Evolutionary conservation across 257 asterid genomes (phyloP), one percentile per base, ranked within the genome.

Genomic region (Przewalskia tangutica): DNA sequence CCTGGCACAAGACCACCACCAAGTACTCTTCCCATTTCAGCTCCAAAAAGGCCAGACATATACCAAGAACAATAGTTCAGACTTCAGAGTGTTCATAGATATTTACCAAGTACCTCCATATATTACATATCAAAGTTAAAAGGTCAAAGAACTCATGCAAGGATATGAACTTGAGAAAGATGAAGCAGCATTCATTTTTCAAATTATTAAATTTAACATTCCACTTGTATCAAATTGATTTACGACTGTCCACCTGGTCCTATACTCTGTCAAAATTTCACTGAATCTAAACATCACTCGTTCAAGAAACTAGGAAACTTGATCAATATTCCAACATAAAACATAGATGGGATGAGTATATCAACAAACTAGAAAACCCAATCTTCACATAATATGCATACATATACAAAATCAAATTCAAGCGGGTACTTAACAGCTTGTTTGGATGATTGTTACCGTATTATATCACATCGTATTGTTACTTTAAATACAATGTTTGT

Each of bases 1-100:
- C 99, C 98, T 82, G 99, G 99, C 65, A 94, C 97, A 80, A 96
- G 89, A 84, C 98, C 99, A 38, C 98, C 99, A 84, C 99, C 98
- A 82, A 95, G 98, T 81, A 95, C 99, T 86, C 97, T 94, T 84
- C 87, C 97, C 84, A 96, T 93, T 89, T 96, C 99, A 89, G 89
- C 93, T 86, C 98, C 99, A 84, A 96, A 94, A 27, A 83, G 81
- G 77, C 98, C 99, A 83, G 90, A 88, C 86, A 98, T 96, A 86
- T 27, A 66, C 73, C 23, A 87, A 48, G 44, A 38, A 63, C 8
- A 81, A 20, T 85, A 46, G 18, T 44, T n/a, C 23, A 75, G 20
- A 18, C n/a, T n/a, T n/a, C n/a, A n/a, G n/a, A n/a, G 23, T 9
- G 23, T 54, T 71, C 27, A 20, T 51, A 40, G 27, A 55, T 50